Conservation (phyloP, 352 stramenopile genomes). For the Phytophthora nicotianae region DNA sequence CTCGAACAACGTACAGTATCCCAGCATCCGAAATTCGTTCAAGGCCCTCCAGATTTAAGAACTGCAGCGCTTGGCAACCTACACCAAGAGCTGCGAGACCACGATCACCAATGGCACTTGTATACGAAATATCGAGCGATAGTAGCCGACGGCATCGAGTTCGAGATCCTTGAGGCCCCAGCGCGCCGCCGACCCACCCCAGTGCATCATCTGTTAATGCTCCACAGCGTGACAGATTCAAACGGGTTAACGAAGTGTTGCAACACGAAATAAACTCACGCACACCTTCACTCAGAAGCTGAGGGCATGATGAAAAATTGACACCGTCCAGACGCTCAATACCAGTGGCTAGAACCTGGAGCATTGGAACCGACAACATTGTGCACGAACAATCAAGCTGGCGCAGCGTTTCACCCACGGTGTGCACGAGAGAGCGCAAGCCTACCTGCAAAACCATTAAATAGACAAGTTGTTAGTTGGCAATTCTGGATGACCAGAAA, state of each 20-base stretch:
- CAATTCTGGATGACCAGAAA: not conserved
- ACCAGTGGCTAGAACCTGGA: constrained; percentile 75
- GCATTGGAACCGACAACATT: constrained; percentile 50
- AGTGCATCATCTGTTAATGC: constrained; percentile 75
- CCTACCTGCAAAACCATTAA: constrained; percentile 53
- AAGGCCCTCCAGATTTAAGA: constrained; percentile 77
- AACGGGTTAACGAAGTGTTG: constrained; percentile 50
- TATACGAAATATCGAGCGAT: constrained; percentile 76
- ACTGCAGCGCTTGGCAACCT: constrained; percentile 65
- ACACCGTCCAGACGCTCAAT: constrained; percentile 62
- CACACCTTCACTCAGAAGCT: constrained; percentile 58
- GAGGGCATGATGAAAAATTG: constrained; percentile 63
- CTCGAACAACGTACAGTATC: constrained; percentile 49
- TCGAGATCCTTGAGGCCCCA: constrained; percentile 66
- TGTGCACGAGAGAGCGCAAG: constrained; percentile 71
- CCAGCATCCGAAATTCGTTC: constrained; percentile 58
- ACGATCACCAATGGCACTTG: constrained; percentile 58
- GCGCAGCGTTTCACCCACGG: constrained; percentile 50
- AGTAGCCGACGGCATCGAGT: constrained; percentile 65
- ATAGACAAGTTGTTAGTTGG: constrained; percentile 5
- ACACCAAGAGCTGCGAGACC: constrained; percentile 53
- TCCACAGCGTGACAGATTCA: constrained; percentile 66
- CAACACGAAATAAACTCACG: constrained; percentile 80
- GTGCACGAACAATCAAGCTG: constrained; percentile 60
- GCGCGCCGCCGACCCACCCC: constrained; percentile 66